Evolutionary conservation across 78 protist genomes (phyloP).

Genomic region (Dictyostelium firmibasis): DNA sequence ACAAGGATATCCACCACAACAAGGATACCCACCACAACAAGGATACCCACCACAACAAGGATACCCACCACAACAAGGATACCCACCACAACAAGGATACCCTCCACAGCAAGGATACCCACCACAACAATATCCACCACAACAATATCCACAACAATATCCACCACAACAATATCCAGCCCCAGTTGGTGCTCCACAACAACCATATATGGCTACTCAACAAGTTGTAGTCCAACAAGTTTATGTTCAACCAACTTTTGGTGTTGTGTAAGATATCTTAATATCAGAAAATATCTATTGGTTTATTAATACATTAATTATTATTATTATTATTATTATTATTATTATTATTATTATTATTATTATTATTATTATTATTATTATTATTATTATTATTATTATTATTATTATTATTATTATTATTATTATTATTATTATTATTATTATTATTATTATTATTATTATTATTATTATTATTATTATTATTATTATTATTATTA

Average conservation of each 20-base stretch:
- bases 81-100: conserved; percentile 51
- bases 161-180: conserved; percentile 43
- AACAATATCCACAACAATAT: conserved; percentile 18
- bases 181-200: conserved; percentile 62
- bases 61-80: conserved; percentile 21
- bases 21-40: conserved; percentile 5
- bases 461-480: not conserved
- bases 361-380: not conserved
- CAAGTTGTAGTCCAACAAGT: conserved; percentile 33
- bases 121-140: conserved; percentile 36
- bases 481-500: not conserved
- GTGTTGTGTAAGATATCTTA: conserved; percentile 13
- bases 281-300: no score
- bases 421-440: not conserved
- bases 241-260: conserved; percentile 21
- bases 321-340: not conserved
- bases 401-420: not conserved
- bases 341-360: not conserved
- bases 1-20: not conserved
- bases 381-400: not conserved
- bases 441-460: not conserved
- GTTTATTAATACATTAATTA: not conserved
- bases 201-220: conserved; percentile 32
- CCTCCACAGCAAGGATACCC: conserved; percentile 29
- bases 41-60: not conserved